phyloP scores from a whole-genome alignment of 441 rosid species.

The Populus hybrid region DNA sequence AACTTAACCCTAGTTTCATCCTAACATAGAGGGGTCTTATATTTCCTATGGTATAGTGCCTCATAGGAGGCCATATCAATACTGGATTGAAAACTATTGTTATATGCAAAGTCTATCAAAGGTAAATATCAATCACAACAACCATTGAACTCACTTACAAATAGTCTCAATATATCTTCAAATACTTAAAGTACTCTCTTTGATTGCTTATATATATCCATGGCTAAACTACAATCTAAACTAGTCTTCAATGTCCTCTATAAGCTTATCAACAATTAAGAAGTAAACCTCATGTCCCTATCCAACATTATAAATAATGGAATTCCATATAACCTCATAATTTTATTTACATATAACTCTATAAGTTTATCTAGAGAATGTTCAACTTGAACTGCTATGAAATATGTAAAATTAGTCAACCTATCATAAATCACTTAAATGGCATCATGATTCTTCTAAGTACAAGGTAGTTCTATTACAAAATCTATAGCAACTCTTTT shows the following conservation, averaged over 20 bases:
- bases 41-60: too few species aligned
- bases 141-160: neutral
- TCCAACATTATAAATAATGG: neutral
- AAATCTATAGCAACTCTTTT: neutral
- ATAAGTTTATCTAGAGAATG: neutral
- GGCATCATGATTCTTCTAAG: neutral
- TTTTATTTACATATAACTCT: neutral
- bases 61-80: neutral
- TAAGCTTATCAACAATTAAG: neutral
- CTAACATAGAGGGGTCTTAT: too few species aligned
- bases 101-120: neutral
- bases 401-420: neutral
- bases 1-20: too few species aligned
- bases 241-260: neutral
- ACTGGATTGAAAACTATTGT: neutral
- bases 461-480: neutral
- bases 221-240: neutral
- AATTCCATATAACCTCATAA: neutral
- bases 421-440: neutral
- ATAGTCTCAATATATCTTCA: neutral
- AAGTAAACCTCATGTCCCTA: neutral
- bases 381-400: neutral
- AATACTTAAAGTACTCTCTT: neutral
- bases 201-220: neutral
- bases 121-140: neutral